These are phyloP conservation scores for Fraxinus anomala DNA, from an alignment of 257 asterid species.

Conservation along the genomic window DNA sequence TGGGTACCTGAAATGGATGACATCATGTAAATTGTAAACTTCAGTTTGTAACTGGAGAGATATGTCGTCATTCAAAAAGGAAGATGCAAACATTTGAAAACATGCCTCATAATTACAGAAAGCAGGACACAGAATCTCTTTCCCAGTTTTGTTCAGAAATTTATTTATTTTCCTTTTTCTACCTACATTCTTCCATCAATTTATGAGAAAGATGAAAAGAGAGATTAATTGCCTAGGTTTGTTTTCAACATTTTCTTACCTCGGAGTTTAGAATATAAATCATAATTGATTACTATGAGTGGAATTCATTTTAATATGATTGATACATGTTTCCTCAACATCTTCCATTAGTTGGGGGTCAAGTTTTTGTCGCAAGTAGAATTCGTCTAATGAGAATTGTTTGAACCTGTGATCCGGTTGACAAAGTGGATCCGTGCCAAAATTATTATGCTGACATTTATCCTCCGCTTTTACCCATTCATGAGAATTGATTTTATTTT, in stretches of 20 bases:
- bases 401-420: neutral
- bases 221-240: neutral
- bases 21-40: neutral
- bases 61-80: neutral
- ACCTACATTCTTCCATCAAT: neutral
- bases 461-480: neutral
- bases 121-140: no score
- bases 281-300: neutral
- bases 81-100: neutral
- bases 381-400: neutral
- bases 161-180: no score
- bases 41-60: neutral
- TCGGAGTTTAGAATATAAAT: neutral
- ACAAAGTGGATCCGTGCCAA: neutral
- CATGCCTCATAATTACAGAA: neutral
- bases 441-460: neutral
- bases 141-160: neutral
- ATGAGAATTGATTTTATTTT: conserved; percentile 1
- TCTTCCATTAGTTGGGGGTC: neutral
- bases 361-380: neutral
- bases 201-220: neutral
- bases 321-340: neutral
- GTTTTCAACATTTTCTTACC: neutral
- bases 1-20: neutral
- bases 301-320: neutral